A percentile compares a stretch with the other conserved stretches of the same genome.
Conservation (phyloP, 2,329 filamentous ascomycete species). For the Aspergillus versicolor region DNA sequence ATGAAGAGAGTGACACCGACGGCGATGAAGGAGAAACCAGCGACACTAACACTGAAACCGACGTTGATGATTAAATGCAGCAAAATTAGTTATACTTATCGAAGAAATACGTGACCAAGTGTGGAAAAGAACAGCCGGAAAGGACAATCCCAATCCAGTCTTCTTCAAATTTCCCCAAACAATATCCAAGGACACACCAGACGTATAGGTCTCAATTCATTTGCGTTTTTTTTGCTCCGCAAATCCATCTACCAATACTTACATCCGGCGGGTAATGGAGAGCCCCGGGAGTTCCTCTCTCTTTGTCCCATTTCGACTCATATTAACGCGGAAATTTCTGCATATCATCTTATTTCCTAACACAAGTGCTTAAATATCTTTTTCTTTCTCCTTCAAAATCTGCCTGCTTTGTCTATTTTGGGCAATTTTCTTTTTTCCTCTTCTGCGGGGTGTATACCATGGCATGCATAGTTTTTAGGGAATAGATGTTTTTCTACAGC, state of each 20-base stretch:
- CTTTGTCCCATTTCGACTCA: neutral
- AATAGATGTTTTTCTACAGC: neutral
- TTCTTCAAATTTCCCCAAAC: neutral
- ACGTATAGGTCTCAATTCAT: too few relatives aligned
- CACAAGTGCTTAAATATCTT: neutral
- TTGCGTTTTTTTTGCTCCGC: neutral
- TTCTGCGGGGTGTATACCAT: neutral
- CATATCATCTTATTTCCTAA: neutral
- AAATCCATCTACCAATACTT: too few relatives aligned
- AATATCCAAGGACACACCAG: too few relatives aligned
- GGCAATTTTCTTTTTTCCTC: neutral
- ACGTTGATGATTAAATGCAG: slow-evolving; percentile 64
- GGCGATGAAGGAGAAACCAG: slow-evolving; percentile 61
- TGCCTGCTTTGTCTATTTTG: neutral
- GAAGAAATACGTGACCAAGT: neutral
- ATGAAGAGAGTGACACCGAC: slow-evolving; percentile 62
- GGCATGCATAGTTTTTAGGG: neutral
- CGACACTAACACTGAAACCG: slow-evolving; percentile 69
- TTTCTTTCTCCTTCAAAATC: neutral
- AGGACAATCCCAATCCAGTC: neutral
- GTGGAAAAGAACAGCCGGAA: neutral
- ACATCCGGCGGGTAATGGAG: too few relatives aligned
- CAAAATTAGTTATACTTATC: neutral
- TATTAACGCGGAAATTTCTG: neutral
- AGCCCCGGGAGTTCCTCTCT: too few relatives aligned